A percentile compares a stretch with the other conserved stretches of the same genome.
Conservation (phyloP, 805 yeast genomes). For the Wickerhamomyces bisporus region DNA sequence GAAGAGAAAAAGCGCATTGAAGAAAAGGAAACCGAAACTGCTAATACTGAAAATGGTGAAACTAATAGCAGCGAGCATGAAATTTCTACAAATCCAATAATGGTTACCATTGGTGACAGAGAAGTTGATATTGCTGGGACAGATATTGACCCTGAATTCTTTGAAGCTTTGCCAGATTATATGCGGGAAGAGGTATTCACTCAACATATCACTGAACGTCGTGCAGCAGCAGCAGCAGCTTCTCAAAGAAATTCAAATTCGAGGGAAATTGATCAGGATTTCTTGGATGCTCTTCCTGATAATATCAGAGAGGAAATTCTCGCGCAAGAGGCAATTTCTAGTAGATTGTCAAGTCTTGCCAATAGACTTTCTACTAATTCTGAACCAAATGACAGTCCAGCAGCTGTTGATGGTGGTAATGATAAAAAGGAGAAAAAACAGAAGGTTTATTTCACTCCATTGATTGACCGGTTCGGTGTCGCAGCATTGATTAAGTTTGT, state of each 20-base stretch:
- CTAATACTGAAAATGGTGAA: conserved; percentile 6
- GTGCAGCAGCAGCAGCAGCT: conserved; percentile 42
- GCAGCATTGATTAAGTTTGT: conserved; percentile 66
- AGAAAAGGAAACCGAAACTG: conserved; percentile 19
- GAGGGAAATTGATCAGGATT: conserved; percentile 74
- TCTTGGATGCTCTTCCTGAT: conserved; percentile 75
- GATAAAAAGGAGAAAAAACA: conserved; percentile 28
- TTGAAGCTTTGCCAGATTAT: conserved; percentile 86
- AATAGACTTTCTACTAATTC: too few relatives aligned
- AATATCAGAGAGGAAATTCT: conserved; percentile 55
- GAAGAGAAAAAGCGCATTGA: conserved; percentile 21
- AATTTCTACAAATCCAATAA: conserved; percentile 43
- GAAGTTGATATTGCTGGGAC: conserved; percentile 84
- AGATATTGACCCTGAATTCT: conserved; percentile 86
- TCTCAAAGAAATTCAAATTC: conserved; percentile 33
- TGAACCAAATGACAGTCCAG: conserved; percentile 9
- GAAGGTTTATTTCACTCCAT: conserved; percentile 50
- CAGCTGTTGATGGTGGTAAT: conserved; percentile 7
- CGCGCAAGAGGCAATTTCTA: conserved; percentile 47
- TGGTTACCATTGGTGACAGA: conserved; percentile 69
- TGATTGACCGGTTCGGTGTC: conserved; percentile 72
- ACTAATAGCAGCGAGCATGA: neutral
- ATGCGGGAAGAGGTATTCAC: conserved; percentile 90
- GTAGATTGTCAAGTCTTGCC: conserved; percentile 25
- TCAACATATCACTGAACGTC: conserved; percentile 73